These are phyloP conservation scores for Lactifluus hygrophoroides DNA, from an alignment of 768 basidiomycete genomes.

Conservation along the genomic window DNA sequence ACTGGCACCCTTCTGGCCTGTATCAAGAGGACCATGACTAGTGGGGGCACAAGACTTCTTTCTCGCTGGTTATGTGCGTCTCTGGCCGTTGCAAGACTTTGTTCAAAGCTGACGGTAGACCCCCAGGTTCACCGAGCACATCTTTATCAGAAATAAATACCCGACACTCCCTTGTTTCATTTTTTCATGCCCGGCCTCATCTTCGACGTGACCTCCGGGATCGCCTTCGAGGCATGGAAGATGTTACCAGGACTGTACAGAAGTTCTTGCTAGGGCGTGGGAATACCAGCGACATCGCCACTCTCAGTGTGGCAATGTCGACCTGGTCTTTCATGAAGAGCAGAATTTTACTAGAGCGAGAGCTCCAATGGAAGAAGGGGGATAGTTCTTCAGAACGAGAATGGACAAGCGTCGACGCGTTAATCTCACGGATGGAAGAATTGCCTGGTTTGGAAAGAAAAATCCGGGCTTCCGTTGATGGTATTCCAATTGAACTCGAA, in stretches of 20 bases:
- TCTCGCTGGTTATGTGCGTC: conserved; percentile 68
- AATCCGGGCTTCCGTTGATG: conserved; percentile 40
- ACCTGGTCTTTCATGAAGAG: conserved; percentile 47
- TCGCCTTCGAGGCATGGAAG: conserved; percentile 51
- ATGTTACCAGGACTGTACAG: conserved; percentile 69
- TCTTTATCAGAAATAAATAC: conserved; percentile 62
- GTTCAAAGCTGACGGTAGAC: neutral
- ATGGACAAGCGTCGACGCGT: conserved; percentile 48
- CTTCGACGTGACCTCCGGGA: conserved; percentile 56
- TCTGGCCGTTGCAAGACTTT: neutral
- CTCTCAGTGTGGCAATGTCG: conserved; percentile 53
- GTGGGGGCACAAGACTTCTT: conserved; percentile 67
- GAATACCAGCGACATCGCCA: conserved; percentile 52
- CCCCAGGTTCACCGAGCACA: conserved; percentile 75
- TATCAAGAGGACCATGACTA: conserved; percentile 70
- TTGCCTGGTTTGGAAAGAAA: conserved; percentile 44
- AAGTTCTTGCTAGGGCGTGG: conserved; percentile 65
- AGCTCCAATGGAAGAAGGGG: conserved; percentile 35
- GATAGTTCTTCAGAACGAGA: conserved; percentile 27
- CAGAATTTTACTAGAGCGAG: conserved; percentile 48
- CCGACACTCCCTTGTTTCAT: conserved; percentile 69
- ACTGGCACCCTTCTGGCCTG: conserved; percentile 68
- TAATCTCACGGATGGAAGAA: conserved; percentile 45
- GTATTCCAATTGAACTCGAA: conserved; percentile 8
- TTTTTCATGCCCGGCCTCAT: conserved; percentile 53